These are phyloP conservation scores for Haplosporangium gracile DNA, from an alignment of 192 early-diverging fungal species.

Conservation along the genomic window DNA sequence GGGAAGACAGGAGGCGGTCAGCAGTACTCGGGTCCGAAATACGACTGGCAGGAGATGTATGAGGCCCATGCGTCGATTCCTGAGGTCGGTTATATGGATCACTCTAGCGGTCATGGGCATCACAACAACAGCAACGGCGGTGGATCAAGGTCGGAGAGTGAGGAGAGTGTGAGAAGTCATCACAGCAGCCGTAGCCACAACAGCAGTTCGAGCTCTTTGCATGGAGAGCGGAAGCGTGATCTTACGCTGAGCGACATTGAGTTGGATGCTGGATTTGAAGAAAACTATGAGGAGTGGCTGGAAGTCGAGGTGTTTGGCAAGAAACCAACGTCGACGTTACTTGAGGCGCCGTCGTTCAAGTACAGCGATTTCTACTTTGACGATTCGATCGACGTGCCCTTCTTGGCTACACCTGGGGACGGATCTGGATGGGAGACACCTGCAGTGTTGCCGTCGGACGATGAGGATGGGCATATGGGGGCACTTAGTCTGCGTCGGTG, in stretches of 20 bases:
- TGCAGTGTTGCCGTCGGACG: slow-evolving; percentile 43
- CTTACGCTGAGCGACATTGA: slow-evolving; percentile 58
- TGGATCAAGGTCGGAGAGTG: slow-evolving; percentile 33
- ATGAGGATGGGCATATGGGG: slow-evolving; percentile 22
- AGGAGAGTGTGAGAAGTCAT: slow-evolving; percentile 46
- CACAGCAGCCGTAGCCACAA: slow-evolving; percentile 24
- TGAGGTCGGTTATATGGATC: slow-evolving; percentile 27
- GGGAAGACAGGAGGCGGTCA: background rate
- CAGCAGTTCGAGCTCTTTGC: slow-evolving; percentile 14
- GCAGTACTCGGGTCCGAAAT: slow-evolving; percentile 45
- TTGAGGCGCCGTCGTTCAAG: slow-evolving; percentile 34
- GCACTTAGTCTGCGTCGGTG: slow-evolving; percentile 37
- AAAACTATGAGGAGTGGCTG: slow-evolving; percentile 79
- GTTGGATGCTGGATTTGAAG: slow-evolving; percentile 71
- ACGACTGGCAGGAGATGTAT: slow-evolving; percentile 57
- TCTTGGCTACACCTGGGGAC: slow-evolving; percentile 26
- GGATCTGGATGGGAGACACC: slow-evolving; percentile 61
- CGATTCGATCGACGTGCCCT: slow-evolving; percentile 17
- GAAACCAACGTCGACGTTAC: background rate
- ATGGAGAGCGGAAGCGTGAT: slow-evolving; percentile 30
- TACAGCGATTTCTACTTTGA: slow-evolving; percentile 61
- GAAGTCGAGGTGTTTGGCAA: slow-evolving; percentile 67
- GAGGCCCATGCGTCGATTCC: slow-evolving; percentile 52
- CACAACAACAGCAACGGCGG: background rate
- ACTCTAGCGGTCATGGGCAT: background rate